Conservation (phyloP, 148 eudicot genomes). For the Rhododendron mucronatum region DNA sequence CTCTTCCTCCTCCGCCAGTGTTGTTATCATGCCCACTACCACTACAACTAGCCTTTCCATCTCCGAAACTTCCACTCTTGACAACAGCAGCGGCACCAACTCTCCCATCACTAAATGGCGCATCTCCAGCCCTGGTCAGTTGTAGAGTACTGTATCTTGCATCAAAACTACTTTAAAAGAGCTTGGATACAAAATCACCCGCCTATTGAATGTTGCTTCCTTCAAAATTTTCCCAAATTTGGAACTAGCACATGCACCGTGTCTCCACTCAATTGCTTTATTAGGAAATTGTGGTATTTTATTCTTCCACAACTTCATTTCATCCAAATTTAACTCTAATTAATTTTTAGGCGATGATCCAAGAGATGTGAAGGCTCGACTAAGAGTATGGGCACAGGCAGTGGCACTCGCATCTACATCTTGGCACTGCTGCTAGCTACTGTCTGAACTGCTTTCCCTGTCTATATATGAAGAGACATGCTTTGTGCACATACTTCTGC, state of each 20-base stretch:
- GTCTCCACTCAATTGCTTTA: neutral
- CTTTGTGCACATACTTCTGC: neutral
- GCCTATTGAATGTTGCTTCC: neutral
- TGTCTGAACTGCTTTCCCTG: neutral
- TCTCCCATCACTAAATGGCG: conserved; percentile 18
- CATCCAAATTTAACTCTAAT: neutral
- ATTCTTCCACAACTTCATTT: neutral
- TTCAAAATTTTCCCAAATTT: neutral
- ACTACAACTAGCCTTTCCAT: neutral
- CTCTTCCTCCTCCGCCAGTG: neutral
- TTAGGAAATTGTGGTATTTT: neutral
- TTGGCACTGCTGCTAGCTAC: conserved; percentile 1
- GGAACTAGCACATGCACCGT: neutral
- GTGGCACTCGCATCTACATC: conserved; percentile 31
- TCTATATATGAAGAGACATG: neutral
- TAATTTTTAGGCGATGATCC: conserved; percentile 25
- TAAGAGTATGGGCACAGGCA: conserved; percentile 34
- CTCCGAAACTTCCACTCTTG: neutral
- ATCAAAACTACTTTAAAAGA: neutral
- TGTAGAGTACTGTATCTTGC: neutral
- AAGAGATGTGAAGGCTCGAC: conserved; percentile 27
- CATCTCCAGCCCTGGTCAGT: conserved; percentile 27
- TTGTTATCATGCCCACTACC: neutral
- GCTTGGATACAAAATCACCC: neutral
- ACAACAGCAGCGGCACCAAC: conserved; percentile 13